These are phyloP conservation scores for Rhizoctonia solani DNA, from an alignment of 1,284 basidiomycete species.

Conservation along the genomic window DNA sequence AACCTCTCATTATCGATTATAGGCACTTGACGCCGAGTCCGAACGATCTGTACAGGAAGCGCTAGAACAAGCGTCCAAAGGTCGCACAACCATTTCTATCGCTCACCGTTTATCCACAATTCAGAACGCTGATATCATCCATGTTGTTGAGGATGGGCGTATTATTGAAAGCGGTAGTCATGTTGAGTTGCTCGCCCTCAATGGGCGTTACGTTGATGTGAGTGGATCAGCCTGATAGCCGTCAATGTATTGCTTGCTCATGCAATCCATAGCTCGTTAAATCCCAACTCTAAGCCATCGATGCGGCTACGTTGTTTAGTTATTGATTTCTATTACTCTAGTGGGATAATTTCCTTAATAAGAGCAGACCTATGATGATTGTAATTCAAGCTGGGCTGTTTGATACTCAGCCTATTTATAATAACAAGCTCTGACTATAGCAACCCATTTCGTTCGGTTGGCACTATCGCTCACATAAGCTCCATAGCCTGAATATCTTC, in stretches of 20 bases:
- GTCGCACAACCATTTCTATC: conserved; percentile 47
- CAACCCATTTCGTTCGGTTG: too few relatives aligned
- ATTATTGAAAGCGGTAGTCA: conserved; percentile 49
- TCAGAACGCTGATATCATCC: conserved; percentile 46
- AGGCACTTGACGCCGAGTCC: conserved; percentile 44
- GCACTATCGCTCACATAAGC: too few relatives aligned
- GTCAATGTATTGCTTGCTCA: not conserved
- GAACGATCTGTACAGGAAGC: conserved; percentile 50
- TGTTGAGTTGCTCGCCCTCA: conserved; percentile 44
- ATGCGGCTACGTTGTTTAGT: too few relatives aligned
- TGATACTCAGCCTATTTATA: too few relatives aligned
- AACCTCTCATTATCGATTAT: not conserved
- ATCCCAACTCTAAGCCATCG: too few relatives aligned
- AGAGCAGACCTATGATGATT: too few relatives aligned
- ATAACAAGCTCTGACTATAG: too few relatives aligned
- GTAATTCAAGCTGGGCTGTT: too few relatives aligned
- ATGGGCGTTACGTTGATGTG: conserved; percentile 46
- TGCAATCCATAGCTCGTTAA: not conserved
- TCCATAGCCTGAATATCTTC: too few relatives aligned
- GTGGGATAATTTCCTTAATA: too few relatives aligned
- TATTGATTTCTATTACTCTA: too few relatives aligned
- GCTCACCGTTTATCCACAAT: conserved; percentile 49
- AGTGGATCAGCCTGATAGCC: too few relatives aligned
- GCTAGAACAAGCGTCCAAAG: conserved; percentile 47
- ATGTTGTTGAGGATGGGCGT: conserved; percentile 48